These are phyloP conservation scores for Lachnellula suecica DNA, from an alignment of 2,329 filamentous ascomycete genomes.

Conservation along the genomic window DNA sequence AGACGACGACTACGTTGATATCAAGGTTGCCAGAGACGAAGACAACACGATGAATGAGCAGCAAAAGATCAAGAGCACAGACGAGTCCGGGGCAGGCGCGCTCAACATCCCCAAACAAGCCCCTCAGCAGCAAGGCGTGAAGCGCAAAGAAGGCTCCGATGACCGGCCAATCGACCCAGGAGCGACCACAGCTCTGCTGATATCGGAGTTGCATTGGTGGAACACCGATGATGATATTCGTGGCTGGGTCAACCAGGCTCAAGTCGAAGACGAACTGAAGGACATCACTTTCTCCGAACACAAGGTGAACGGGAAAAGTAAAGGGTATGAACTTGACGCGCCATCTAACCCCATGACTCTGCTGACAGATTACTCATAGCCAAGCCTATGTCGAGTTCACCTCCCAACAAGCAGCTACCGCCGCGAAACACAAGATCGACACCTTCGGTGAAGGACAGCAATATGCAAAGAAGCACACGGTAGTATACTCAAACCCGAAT, in stretches of 20 bases:
- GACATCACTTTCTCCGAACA: constrained; percentile 98
- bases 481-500: constrained; percentile 73
- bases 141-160: constrained; percentile 60
- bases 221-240: constrained; percentile 93
- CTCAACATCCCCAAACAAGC: constrained; percentile 36
- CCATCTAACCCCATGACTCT: not conserved
- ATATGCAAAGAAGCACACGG: constrained; percentile 63
- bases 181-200: constrained; percentile 71
- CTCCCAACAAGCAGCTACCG: constrained; percentile 80
- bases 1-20: constrained; percentile 41
- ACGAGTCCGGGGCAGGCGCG: constrained; percentile 35
- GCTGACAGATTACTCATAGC: constrained; percentile 27
- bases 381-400: constrained; percentile 84
- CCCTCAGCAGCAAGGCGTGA: constrained; percentile 53
- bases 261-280: constrained; percentile 79
- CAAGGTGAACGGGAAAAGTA: constrained; percentile 98
- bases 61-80: constrained; percentile 43
- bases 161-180: constrained; percentile 57
- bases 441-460: constrained; percentile 51
- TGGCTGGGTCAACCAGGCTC: constrained; percentile 78
- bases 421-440: constrained; percentile 80
- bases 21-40: constrained; percentile 40
- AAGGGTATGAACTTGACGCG: constrained; percentile 65
- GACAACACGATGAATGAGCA: constrained; percentile 32
- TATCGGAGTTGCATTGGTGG: constrained; percentile 96